A percentile compares a stretch with the other conserved stretches of the same genome.
Conservation (phyloP, 495 filamentous ascomycete species). For the Penicillium fimorum region DNA sequence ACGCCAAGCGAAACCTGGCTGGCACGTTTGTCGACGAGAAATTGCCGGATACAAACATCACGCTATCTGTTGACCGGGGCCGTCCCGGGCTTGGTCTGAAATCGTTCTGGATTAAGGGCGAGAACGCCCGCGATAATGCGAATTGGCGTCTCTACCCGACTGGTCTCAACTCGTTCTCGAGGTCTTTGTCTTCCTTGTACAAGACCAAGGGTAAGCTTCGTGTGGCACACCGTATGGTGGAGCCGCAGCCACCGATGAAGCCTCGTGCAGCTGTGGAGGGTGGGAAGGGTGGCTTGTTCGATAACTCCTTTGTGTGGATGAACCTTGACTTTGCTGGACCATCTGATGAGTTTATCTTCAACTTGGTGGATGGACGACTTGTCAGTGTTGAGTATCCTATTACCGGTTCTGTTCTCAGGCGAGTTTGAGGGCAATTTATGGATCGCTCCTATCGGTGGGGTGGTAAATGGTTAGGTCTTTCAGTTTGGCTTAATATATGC, state of each 20-base stretch:
- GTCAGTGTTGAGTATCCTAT: conserved; percentile 7
- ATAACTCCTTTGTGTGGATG: conserved; percentile 17
- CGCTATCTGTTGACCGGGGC: conserved; percentile 3
- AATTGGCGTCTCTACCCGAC: conserved; percentile 7
- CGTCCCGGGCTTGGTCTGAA: conserved; percentile 6
- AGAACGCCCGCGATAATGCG: neutral
- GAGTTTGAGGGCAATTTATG: neutral
- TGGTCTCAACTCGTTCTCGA: conserved; percentile 8
- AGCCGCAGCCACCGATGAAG: neutral
- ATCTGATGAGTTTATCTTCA: conserved; percentile 3
- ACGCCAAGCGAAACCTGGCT: conserved; percentile 5
- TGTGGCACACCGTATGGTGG: conserved; percentile 3
- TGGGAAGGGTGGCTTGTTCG: conserved; percentile 14
- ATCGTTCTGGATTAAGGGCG: neutral
- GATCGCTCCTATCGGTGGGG: neutral
- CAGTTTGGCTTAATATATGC: neutral
- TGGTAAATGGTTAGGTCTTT: neutral
- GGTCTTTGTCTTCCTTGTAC: conserved; percentile 7
- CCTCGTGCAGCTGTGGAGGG: conserved; percentile 18
- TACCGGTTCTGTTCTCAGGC: neutral
- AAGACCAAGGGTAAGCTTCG: neutral
- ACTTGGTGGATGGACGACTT: conserved; percentile 6
- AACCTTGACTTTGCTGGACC: conserved; percentile 8
- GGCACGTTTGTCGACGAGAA: conserved; percentile 8
- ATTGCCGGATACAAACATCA: conserved; percentile 3